Conservation (phyloP, 1,284 basidiomycete species). For the Leccinum subatratum region DNA sequence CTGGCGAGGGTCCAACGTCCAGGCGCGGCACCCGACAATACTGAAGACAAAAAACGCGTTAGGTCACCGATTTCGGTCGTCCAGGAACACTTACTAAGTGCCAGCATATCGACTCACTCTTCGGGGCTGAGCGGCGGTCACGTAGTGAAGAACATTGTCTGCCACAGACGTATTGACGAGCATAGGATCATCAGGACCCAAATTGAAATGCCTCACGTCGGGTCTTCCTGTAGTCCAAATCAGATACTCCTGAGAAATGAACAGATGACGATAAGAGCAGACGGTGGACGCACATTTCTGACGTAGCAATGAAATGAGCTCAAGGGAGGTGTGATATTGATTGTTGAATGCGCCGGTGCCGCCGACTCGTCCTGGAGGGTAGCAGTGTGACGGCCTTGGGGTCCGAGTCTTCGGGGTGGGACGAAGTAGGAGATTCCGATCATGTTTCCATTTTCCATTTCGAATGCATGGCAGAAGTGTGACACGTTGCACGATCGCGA, state of each 20-base stretch:
- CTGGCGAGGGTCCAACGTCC: too few relatives aligned
- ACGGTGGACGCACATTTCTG: slow-evolving; percentile 41
- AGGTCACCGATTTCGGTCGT: slow-evolving; percentile 22
- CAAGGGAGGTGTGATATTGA: slow-evolving; percentile 54
- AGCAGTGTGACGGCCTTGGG: slow-evolving; percentile 34
- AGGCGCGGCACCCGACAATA: too few relatives aligned
- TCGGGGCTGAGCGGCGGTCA: slow-evolving; percentile 59
- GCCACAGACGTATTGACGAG: slow-evolving; percentile 78
- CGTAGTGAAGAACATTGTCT: slow-evolving; percentile 81
- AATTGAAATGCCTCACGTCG: slow-evolving; percentile 71
- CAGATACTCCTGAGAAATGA: background rate
- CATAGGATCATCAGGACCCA: slow-evolving; percentile 63
- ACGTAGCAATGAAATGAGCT: slow-evolving; percentile 76
- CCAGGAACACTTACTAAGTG: slow-evolving; percentile 38
- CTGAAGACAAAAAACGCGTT: slow-evolving; percentile 5
- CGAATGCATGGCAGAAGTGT: slow-evolving; percentile 59
- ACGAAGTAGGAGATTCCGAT: slow-evolving; percentile 47
- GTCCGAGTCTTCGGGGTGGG: slow-evolving; percentile 26
- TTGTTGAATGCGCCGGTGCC: slow-evolving; percentile 31
- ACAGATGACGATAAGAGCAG: background rate
- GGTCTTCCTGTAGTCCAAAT: slow-evolving; percentile 57
- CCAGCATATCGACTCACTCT: slow-evolving; percentile 32
- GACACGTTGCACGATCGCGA: slow-evolving; percentile 63
- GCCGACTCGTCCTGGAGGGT: slow-evolving; percentile 26
- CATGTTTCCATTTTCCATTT: slow-evolving; percentile 67